Evolutionary conservation across 805 yeast genomes (phyloP).

Genomic region (Suhomyces tanzawaensis): DNA sequence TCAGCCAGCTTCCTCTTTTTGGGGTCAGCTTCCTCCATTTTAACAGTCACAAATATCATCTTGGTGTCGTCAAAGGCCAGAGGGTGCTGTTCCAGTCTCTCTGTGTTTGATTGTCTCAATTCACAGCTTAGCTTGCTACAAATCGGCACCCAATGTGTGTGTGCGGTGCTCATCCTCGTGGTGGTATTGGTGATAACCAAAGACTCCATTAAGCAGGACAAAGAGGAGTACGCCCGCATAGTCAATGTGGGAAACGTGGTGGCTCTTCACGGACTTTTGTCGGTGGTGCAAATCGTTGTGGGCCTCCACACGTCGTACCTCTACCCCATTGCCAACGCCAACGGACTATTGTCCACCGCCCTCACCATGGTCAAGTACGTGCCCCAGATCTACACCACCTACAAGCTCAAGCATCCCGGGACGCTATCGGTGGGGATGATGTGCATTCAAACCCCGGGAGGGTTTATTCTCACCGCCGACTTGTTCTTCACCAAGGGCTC

Average conservation of each 20-base stretch:
- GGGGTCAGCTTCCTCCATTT: slow-evolving; percentile 67
- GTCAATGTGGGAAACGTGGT: slow-evolving; percentile 41
- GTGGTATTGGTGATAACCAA: slow-evolving; percentile 51
- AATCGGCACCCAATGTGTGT: slow-evolving; percentile 59
- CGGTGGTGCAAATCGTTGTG: slow-evolving; percentile 33
- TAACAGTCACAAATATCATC: slow-evolving; percentile 64
- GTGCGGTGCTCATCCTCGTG: slow-evolving; percentile 56
- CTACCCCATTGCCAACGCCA: slow-evolving; percentile 47
- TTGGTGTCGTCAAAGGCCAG: slow-evolving; percentile 60
- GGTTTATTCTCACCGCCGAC: slow-evolving; percentile 74
- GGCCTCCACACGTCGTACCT: slow-evolving; percentile 26
- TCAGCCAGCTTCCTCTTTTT: slow-evolving; percentile 69
- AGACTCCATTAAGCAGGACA: slow-evolving; percentile 46
- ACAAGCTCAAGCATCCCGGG: slow-evolving; percentile 68
- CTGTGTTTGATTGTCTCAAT: slow-evolving; percentile 58
- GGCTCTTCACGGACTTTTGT: slow-evolving; percentile 32
- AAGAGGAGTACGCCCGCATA: slow-evolving; percentile 42
- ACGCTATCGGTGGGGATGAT: slow-evolving; percentile 77
- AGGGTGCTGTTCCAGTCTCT: slow-evolving; percentile 54
- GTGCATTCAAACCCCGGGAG: slow-evolving; percentile 89
- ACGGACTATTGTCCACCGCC: slow-evolving; percentile 65
- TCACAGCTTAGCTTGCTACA: slow-evolving; percentile 67
- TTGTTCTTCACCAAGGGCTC: slow-evolving; percentile 71
- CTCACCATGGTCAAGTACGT: slow-evolving; percentile 70
- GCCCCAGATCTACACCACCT: slow-evolving; percentile 78